Evolutionary conservation across 768 basidiomycete genomes (phyloP).

Genomic region (Postia placenta): DNA sequence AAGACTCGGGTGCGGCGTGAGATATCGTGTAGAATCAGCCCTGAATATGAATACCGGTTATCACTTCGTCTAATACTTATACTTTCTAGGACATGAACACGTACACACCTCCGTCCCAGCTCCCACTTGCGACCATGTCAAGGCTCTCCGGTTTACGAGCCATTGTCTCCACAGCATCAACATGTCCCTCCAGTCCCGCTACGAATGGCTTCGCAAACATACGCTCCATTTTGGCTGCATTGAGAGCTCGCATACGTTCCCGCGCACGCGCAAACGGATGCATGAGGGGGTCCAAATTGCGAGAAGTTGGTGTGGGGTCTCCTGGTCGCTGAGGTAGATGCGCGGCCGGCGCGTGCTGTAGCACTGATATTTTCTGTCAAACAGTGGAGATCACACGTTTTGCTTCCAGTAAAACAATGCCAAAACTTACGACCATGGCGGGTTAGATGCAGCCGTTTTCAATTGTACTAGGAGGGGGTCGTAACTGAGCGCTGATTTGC

Average conservation of each 20-base stretch:
- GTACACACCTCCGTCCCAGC: slow-evolving; percentile 89
- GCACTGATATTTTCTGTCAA: slow-evolving; percentile 82
- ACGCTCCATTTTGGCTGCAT: slow-evolving; percentile 93
- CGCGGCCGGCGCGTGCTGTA: slow-evolving; percentile 73
- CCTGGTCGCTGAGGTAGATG: slow-evolving; percentile 73
- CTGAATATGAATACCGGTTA: slow-evolving; percentile 31
- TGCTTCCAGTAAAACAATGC: not conserved
- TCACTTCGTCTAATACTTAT: not conserved
- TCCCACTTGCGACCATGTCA: slow-evolving; percentile 80
- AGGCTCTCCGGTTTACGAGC: slow-evolving; percentile 68
- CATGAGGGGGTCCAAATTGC: slow-evolving; percentile 92
- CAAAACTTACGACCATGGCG: not conserved
- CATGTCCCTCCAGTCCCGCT: slow-evolving; percentile 83
- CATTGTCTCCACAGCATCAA: slow-evolving; percentile 89
- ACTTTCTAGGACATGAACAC: not conserved
- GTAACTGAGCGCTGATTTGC: too few species aligned
- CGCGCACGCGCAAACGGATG: slow-evolving; percentile 92
- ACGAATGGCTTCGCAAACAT: slow-evolving; percentile 99
- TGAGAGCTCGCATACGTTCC: slow-evolving; percentile 90
- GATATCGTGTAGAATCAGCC: slow-evolving; percentile 82
- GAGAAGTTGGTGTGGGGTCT: slow-evolving; percentile 80
- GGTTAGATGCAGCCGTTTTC: too few species aligned
- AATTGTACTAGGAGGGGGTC: too few species aligned
- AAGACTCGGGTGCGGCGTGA: slow-evolving; percentile 47
- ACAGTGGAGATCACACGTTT: too few species aligned